These are phyloP conservation scores for Crithidia mellificae DNA, from an alignment of 208 protist genomes.

Conservation along the genomic window DNA sequence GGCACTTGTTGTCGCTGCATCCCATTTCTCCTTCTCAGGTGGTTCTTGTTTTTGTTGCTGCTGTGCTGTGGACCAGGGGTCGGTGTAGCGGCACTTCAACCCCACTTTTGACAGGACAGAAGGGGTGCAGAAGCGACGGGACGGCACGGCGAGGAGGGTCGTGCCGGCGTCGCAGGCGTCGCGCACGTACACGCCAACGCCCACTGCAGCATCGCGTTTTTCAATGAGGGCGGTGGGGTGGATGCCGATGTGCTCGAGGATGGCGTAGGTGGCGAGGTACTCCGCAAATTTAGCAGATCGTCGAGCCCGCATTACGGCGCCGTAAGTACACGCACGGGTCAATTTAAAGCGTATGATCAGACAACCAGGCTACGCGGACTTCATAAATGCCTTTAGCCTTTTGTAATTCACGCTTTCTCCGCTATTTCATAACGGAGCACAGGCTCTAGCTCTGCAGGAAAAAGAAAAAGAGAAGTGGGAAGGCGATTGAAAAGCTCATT, in stretches of 20 bases:
- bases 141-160: conserved; percentile 77
- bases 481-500: too few species aligned
- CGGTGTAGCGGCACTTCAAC: conserved; percentile 16
- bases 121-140: conserved; percentile 46
- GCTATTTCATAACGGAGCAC: too few species aligned
- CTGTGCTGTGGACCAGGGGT: conserved; percentile 8
- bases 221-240: conserved; percentile 84
- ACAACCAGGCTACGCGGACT: too few species aligned
- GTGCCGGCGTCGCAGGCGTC: conserved; percentile 85
- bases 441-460: too few species aligned
- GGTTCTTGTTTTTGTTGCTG: too few species aligned
- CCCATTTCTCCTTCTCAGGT: too few species aligned
- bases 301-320: conserved; percentile 30
- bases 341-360: too few species aligned
- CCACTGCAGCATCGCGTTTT: conserved; percentile 68
- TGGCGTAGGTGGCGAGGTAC: conserved; percentile 86
- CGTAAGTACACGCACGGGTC: too few species aligned
- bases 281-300: conserved; percentile 81
- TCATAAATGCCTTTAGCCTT: too few species aligned
- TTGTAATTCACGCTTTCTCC: too few species aligned
- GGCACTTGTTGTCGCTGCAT: too few species aligned
- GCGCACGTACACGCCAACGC: conserved; percentile 78
- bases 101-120: conserved; percentile 66
- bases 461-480: too few species aligned
- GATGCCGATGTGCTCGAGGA: conserved; percentile 74